Evolutionary conservation across 2,329 filamentous ascomycete genomes (phyloP), one percentile per base, ranked within the genome.

Genomic region (Ophiostoma triangulosporum): DNA sequence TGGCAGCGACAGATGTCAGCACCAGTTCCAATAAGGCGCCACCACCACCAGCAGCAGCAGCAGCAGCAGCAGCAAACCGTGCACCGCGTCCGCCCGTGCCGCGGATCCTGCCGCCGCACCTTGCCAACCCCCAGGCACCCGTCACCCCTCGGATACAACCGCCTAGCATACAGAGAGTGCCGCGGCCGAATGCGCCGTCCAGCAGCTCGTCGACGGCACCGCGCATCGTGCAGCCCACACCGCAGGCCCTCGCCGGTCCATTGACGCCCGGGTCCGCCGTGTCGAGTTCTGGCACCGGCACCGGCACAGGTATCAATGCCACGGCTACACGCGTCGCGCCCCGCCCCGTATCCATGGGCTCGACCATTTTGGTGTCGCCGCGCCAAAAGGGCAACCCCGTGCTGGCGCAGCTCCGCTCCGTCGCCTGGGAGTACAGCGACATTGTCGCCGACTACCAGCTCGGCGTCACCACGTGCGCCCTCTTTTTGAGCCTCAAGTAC

Each of bases 371-470:
- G 20, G 90, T 97, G 29, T 96, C 90, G 33, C 84, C 88, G 15
- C 82, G 90, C 38, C 90, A 98, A 67, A 94, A 95, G 68, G 93
- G 91, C 57, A 98, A 98, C 62, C 93, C 93, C 0, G 86, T 97
- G 50, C 72, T 98, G 29, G 85, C 87, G 52, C 81, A 84, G 67
- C 79, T 98, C 61, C 83, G 84, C 56, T 83, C 85, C 1, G 75
- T 94, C 55, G 80, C 89, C 0, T 98, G 93, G 93, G 93, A 98
- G 68, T 97, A 95, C 68, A 90, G 88, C 57, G 91, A 97, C 63
- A 95, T 95, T n/a, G 84, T 86, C 1, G 88, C 91, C 31, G 93
- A 98, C 69, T 98, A 94, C 66, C 84, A 91, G 8, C 74, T 97
- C 24, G 91, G 93, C 0, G 65, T 78, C 40, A 95, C 89, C 0